phyloP scores from a whole-genome alignment of 139 green algal genomes.

The Chlorella sp. region DNA sequence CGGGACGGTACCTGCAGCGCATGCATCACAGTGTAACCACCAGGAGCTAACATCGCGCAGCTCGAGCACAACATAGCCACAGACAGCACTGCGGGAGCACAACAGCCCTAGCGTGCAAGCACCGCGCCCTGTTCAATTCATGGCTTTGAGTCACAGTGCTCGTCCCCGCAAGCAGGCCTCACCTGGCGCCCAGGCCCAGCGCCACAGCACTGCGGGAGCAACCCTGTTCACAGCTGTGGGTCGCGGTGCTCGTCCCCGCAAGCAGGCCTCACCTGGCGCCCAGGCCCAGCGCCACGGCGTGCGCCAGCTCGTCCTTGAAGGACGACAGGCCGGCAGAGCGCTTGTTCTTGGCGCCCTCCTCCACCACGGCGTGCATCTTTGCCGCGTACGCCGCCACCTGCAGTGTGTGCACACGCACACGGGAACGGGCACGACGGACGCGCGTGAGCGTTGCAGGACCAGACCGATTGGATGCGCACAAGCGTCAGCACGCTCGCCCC shows the following conservation, averaged over 20 bases:
- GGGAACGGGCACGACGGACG: neutral
- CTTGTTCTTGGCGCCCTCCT: slow-evolving; percentile 15
- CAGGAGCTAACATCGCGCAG: neutral
- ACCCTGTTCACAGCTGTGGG: no score
- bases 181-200: slow-evolving; percentile 37
- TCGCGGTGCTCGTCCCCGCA: no score
- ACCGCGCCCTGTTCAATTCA: no score
- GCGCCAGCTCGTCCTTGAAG: slow-evolving; percentile 36
- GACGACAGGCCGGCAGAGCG: slow-evolving; percentile 6
- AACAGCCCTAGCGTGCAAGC: no score
- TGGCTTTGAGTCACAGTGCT: no score
- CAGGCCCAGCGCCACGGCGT: slow-evolving; percentile 30
- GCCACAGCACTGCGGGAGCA: no score
- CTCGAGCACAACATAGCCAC: no score
- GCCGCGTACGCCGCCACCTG: slow-evolving; percentile 28
- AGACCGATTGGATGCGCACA: no score
- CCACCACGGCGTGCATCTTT: slow-evolving; percentile 38
- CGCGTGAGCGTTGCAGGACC: neutral
- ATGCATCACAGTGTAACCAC: neutral
- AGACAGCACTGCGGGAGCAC: no score
- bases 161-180: no score
- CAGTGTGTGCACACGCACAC: neutral
- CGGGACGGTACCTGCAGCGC: slow-evolving; percentile 39
- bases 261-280: slow-evolving; percentile 48
- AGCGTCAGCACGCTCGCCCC: no score